Base-by-base conservation (phyloP, 2,329 filamentous ascomycete species). In the Canariomyces notabilis region DNA sequence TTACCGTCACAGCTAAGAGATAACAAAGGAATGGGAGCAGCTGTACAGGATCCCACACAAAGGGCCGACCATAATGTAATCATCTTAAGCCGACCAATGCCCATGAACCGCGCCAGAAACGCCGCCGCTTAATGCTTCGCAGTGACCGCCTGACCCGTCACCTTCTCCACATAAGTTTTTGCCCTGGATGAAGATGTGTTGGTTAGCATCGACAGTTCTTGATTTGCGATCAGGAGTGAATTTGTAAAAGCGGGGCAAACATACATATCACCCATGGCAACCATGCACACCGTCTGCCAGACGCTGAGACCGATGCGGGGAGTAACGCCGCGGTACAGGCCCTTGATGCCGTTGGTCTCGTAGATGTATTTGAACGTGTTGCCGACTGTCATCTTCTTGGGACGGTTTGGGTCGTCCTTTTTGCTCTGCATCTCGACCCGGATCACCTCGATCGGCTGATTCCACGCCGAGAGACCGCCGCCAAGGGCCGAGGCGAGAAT, bases 271-370 rank as follows among this genome's bases (percentile, higher is more conserved):
- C 93, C 93, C 70, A 97, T 78, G 64, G 91, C 93, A 72, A 98
- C 93, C 93, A 98, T 98, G 79, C 93, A 98, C 64, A 98, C 86
- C 53, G 93, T 98, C 79, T 98, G 93, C 93, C 93, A 98, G 74
- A 98, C 81, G 65, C 93, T 85, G 55, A 98, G 83, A 59, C 90
- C 90, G 66, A 98, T 90, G 68, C 93, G 85, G 61, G 93, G 93
- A 58, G 89, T 78, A 55, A 98, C 91, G 64, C 93, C 93, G 64
- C 93, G 88, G 79, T 98, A 98, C 57, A 98, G 77, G 64, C 93
- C 93, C 75, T 83, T 86, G 63, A 97, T 38, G 51, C 93, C 93
- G 70, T 95, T 96, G 65, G 79, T 80, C 58, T 77, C 65, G 74
- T 97, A 97, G 68, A 98, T 97, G 73, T 98, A 98, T 61, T 67